Base-by-base conservation (phyloP, 768 basidiomycete genomes). In the Hemileccinum rubropunctum region DNA sequence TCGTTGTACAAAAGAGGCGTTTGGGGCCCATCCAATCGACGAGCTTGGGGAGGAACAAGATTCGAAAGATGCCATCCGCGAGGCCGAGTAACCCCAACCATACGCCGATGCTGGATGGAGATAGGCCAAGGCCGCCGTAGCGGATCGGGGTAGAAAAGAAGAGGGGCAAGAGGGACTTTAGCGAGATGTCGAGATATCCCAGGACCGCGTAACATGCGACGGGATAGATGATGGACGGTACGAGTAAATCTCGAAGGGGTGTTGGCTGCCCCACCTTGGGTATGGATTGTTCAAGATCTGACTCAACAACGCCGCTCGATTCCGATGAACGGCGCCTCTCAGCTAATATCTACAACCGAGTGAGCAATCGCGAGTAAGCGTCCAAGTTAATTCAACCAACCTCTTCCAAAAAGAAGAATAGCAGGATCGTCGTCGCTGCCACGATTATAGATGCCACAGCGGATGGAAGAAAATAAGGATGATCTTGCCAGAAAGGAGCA, bases 391-490 rank as follows among this genome's bases (percentile, higher is more conserved):
- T 15, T 23, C 9, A 5, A 56, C 68, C 17, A 20, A 75, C 77
- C 69, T 87, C 86, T 51, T 81, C 75, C 12, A 88, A 67, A 63
- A 76, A 80, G 15, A 80, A 54, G 28, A 73, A 48, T 1, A 56
- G 59, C 0, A 77, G 73, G 9, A 81, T 58, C 8, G 78, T 48
- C 2, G 75, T 77, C 15, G 79, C 8, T 7, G 67, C 64, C 2
- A 80, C 70, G 52, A 79, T 75, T 0, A 77, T 75, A 1, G 82
- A 82, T 2, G 82, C 71, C 8, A 82, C 76, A 6, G 78, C 74
- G 56, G 83, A 86, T 1, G 86, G 81, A 27, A 88, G 73, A 61
- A 88, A 86, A 73, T 77, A 69, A 3, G 82, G 83, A 51, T 82
- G 77, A 23, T 69, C 64, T 45, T 69, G 66, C 67, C 80, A 74